phyloP scores from a whole-genome alignment of 208 protist species.

The Phytomonas francai region DNA sequence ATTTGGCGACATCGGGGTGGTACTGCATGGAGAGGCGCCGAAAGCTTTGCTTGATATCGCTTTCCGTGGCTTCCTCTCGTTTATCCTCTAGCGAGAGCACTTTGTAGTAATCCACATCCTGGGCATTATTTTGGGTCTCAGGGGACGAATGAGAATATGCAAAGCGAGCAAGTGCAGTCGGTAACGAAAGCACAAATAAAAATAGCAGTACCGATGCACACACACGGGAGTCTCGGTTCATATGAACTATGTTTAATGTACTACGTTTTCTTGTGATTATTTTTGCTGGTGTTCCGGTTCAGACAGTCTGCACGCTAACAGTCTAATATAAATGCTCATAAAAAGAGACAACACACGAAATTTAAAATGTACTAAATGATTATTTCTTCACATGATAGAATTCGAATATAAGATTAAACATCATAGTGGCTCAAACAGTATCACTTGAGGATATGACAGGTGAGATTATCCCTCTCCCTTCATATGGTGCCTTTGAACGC shows the following conservation, averaged over 20 bases:
- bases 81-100: slow-evolving; percentile 46
- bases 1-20: slow-evolving; percentile 77
- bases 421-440: background rate
- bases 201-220: background rate
- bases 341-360: background rate
- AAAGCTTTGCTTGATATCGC: slow-evolving; percentile 75
- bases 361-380: background rate
- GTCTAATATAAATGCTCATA: background rate
- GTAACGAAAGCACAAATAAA: background rate
- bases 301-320: background rate
- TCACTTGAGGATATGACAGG: background rate
- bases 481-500: background rate
- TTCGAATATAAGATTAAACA: background rate
- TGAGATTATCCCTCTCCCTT: background rate
- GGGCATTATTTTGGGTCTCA: slow-evolving; percentile 1
- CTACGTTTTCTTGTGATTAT: background rate
- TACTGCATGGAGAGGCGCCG: slow-evolving; percentile 63
- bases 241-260: background rate
- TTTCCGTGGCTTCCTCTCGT: slow-evolving; percentile 57
- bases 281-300: background rate
- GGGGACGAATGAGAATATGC: background rate
- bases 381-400: background rate
- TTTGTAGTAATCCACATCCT: slow-evolving; percentile 75
- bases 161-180: background rate
- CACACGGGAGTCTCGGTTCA: background rate